phyloP scores from a whole-genome alignment of 331 rosid species.

The Malus hybrid region DNA sequence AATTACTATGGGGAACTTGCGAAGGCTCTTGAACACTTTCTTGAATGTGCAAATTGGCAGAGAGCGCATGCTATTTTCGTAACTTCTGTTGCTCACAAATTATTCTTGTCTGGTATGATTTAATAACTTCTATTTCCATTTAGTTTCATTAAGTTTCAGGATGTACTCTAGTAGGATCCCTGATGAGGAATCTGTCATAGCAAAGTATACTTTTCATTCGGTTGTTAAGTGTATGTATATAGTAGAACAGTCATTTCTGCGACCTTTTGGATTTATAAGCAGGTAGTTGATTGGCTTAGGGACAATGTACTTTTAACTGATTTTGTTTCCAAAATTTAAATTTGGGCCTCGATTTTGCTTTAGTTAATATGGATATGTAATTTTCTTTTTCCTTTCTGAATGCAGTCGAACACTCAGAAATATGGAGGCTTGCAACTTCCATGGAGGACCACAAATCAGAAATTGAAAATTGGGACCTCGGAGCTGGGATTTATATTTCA shows the following conservation, averaged over 20 bases:
- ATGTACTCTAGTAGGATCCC: not conserved
- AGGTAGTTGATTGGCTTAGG: not conserved
- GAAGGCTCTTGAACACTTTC: constrained; percentile 77
- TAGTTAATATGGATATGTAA: constrained; percentile 3
- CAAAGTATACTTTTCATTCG: not conserved
- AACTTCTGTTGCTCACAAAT: constrained; percentile 63
- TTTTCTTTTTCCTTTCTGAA: constrained; percentile 7
- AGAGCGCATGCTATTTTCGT: constrained; percentile 79
- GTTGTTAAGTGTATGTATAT: not conserved
- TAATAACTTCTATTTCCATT: not conserved
- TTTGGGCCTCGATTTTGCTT: not conserved
- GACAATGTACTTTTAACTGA: not conserved
- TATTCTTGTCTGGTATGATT: constrained; percentile 72
- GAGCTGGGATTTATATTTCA: constrained; percentile 88
- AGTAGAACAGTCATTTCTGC: not conserved
- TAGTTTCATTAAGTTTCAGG: not conserved
- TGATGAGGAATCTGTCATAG: not conserved
- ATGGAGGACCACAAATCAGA: constrained; percentile 92
- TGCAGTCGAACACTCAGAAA: constrained; percentile 72
- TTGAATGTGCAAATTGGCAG: constrained; percentile 81
- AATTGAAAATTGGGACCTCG: constrained; percentile 95
- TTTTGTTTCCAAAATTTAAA: not conserved
- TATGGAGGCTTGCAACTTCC: constrained; percentile 74
- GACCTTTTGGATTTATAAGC: not conserved
- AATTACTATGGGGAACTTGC: constrained; percentile 60